phyloP scores from a whole-genome alignment of 176 grass and related monocot genomes.

The Carex parvula region DNA sequence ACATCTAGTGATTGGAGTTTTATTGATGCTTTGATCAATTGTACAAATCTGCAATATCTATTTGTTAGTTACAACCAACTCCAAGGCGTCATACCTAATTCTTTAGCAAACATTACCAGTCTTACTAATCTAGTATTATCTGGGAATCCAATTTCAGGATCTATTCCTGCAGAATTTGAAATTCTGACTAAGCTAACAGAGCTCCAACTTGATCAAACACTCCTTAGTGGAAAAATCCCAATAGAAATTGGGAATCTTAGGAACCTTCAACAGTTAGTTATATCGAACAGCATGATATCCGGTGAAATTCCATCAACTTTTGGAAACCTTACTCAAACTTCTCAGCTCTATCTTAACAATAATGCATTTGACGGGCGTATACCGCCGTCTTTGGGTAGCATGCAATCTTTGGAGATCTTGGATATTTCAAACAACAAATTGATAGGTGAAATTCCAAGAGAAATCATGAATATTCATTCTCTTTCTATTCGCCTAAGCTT shows the following conservation, averaged over 20 bases:
- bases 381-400: too few species aligned
- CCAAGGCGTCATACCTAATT: slow-evolving; percentile 26
- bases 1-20: slow-evolving; percentile 20
- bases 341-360: too few species aligned
- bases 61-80: slow-evolving; percentile 14
- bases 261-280: neutral
- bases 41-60: neutral
- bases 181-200: neutral
- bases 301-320: too few species aligned
- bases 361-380: too few species aligned
- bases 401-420: too few species aligned
- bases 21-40: neutral
- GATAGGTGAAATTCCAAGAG: too few species aligned
- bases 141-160: slow-evolving; percentile 19
- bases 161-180: slow-evolving; percentile 16
- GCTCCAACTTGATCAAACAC: neutral
- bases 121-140: neutral
- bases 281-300: neutral
- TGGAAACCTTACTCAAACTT: too few species aligned
- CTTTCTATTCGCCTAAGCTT: too few species aligned
- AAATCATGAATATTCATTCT: too few species aligned
- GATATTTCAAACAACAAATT: too few species aligned
- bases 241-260: neutral
- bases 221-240: slow-evolving; percentile 30
- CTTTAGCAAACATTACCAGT: neutral